These are phyloP conservation scores for Botrytis aclada DNA, from an alignment of 2,329 filamentous ascomycete genomes.

Conservation along the genomic window DNA sequence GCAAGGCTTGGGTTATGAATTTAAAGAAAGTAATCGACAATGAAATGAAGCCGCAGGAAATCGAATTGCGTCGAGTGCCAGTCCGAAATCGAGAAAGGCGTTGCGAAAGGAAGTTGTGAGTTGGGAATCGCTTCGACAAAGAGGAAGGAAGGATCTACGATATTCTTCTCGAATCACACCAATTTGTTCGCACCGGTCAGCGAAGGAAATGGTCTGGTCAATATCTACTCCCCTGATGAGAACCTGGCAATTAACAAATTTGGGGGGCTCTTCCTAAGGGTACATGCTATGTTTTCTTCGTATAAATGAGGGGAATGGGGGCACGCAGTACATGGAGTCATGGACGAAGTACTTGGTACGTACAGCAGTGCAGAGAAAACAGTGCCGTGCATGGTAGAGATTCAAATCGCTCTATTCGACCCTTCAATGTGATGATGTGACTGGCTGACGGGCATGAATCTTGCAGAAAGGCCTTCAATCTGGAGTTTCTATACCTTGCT, in stretches of 20 bases:
- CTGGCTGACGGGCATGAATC: conserved; percentile 8
- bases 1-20: conserved; percentile 8
- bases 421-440: not conserved
- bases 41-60: not conserved
- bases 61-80: not conserved
- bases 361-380: not conserved
- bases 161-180: not conserved
- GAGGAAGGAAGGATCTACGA: conserved; percentile 11
- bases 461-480: conserved; percentile 10
- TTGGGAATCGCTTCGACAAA: not conserved
- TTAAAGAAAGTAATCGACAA: conserved; percentile 15
- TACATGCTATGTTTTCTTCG: not conserved
- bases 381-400: not conserved
- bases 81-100: not conserved
- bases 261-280: not conserved
- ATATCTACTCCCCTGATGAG: conserved; percentile 6
- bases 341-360: not conserved
- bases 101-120: conserved; percentile 4
- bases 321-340: not conserved
- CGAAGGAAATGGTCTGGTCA: not conserved
- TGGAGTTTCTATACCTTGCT: conserved; percentile 9
- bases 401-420: not conserved
- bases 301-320: conserved; percentile 6
- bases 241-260: not conserved
- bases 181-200: not conserved